Evolutionary conservation across 495 filamentous ascomycete species (phyloP).

Genomic region (Aspergillus hancockii): DNA sequence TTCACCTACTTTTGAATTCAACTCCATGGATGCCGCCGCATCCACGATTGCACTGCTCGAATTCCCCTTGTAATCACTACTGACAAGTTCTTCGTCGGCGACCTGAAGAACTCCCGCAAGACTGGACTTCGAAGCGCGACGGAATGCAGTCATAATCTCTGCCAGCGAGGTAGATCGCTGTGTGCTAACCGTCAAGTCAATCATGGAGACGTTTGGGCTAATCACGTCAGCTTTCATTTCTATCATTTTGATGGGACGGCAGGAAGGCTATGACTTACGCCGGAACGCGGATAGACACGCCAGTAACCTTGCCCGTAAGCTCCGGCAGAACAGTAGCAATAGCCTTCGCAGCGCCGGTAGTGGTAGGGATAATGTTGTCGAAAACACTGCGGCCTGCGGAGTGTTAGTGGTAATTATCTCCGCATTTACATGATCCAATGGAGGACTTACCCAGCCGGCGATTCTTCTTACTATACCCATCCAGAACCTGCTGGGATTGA

Average conservation of each 20-base stretch:
- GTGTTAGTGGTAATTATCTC: background rate
- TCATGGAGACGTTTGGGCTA: constrained; percentile 41
- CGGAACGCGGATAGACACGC: constrained; percentile 37
- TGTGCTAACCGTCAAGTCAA: constrained; percentile 38
- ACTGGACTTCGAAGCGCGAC: constrained; percentile 28
- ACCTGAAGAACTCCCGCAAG: constrained; percentile 34
- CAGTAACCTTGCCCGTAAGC: constrained; percentile 35
- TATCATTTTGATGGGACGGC: background rate
- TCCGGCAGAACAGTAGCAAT: constrained; percentile 35
- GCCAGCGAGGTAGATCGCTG: constrained; percentile 32
- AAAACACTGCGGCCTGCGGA: constrained; percentile 34
- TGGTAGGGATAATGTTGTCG: constrained; percentile 39
- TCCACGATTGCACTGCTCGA: constrained; percentile 35
- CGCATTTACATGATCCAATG: background rate
- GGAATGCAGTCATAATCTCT: constrained; percentile 36
- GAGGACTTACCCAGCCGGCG: constrained; percentile 28
- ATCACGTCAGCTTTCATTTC: background rate
- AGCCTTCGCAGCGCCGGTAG: constrained; percentile 37
- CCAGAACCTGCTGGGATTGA: constrained; percentile 38
- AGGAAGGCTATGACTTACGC: constrained; percentile 24
- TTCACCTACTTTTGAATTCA: constrained; percentile 33
- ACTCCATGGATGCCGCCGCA: constrained; percentile 31
- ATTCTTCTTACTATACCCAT: constrained; percentile 44
- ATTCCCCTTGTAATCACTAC: constrained; percentile 35
- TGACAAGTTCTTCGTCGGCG: constrained; percentile 36